Evolutionary conservation across 2,329 filamentous ascomycete genomes (phyloP).

Genomic region (Furcasterigmium furcatum): DNA sequence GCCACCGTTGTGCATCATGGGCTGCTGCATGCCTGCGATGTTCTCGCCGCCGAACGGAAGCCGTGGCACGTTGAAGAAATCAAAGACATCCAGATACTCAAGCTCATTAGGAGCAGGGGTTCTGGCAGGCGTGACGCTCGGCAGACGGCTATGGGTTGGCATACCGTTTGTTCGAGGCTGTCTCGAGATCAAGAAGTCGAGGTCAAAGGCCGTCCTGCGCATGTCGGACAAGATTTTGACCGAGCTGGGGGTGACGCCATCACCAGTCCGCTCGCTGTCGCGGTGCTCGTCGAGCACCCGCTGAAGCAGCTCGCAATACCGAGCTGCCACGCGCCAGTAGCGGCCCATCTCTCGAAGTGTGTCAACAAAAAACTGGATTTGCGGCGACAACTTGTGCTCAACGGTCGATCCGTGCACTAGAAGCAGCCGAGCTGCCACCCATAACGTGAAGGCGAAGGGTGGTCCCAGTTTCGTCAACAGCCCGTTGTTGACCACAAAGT

Average conservation of each 20-base stretch:
- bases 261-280: constrained; percentile 71
- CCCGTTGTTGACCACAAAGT: constrained; percentile 72
- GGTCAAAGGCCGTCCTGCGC: constrained; percentile 84
- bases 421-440: constrained; percentile 84
- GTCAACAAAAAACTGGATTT: constrained; percentile 79
- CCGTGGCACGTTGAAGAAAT: constrained; percentile 89
- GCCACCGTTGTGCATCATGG: constrained; percentile 14
- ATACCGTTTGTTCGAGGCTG: constrained; percentile 54
- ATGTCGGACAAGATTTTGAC: constrained; percentile 89
- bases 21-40: constrained; percentile 7
- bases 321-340: constrained; percentile 81
- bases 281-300: constrained; percentile 83
- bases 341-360: constrained; percentile 76
- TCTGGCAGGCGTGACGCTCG: constrained; percentile 57
- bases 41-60: constrained; percentile 49
- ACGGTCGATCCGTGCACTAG: constrained; percentile 90
- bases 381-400: constrained; percentile 75
- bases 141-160: constrained; percentile 37
- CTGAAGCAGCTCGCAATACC: constrained; percentile 76
- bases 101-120: constrained; percentile 78
- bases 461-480: constrained; percentile 80
- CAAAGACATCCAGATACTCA: constrained; percentile 89
- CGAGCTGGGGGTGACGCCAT: constrained; percentile 74
- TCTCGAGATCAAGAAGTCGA: constrained; percentile 84
- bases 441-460: constrained; percentile 87